These are phyloP conservation scores for Stereocaulon alpinum DNA, from an alignment of 495 filamentous ascomycete species.

Conservation along the genomic window DNA sequence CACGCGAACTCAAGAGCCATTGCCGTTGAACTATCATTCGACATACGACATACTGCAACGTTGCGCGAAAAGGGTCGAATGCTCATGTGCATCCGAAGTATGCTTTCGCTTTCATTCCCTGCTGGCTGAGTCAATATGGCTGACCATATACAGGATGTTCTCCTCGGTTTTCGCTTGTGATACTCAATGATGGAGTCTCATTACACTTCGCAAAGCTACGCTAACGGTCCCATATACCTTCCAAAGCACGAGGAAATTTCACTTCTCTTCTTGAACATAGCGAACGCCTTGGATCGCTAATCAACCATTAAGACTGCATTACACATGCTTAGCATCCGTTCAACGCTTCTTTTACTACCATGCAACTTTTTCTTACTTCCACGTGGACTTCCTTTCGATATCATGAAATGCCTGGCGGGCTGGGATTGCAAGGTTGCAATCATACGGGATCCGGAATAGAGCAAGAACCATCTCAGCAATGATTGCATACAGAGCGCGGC, in stretches of 20 bases:
- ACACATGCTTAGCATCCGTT: neutral
- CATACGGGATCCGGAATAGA: neutral
- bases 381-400: no score
- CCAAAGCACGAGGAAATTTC: neutral
- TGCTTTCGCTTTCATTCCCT: neutral
- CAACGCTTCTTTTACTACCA: no score
- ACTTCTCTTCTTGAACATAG: neutral
- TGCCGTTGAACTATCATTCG: neutral
- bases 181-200: neutral
- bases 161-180: neutral
- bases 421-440: no score
- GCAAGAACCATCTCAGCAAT: neutral
- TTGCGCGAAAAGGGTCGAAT: neutral
- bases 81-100: neutral
- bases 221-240: neutral
- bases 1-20: conserved; percentile 38
- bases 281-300: neutral
- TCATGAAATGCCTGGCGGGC: no score
- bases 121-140: neutral
- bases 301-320: neutral
- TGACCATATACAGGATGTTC: neutral
- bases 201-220: neutral
- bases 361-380: no score
- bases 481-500: neutral
- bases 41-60: neutral